These are phyloP conservation scores for Kurtzmaniella quercitrusa DNA, from an alignment of 1,139 yeast genomes.

Conservation along the genomic window DNA sequence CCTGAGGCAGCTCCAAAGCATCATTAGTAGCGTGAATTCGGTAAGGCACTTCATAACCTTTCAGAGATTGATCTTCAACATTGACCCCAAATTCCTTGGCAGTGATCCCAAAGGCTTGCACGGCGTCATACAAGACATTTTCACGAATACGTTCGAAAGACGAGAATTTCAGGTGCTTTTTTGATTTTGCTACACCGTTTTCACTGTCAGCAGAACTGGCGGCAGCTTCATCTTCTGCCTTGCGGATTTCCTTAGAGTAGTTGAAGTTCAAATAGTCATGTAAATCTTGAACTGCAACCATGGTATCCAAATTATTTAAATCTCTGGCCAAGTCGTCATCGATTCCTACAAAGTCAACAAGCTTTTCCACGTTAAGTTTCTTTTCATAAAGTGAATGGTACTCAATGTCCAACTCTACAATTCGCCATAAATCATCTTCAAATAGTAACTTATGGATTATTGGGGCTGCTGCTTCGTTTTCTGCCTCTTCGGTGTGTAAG, in stretches of 20 bases:
- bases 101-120: constrained; percentile 70
- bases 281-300: constrained; percentile 84
- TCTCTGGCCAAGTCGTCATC: constrained; percentile 60
- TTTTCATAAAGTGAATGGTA: constrained; percentile 83
- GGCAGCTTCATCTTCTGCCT: constrained; percentile 19
- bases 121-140: constrained; percentile 64
- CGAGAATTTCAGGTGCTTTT: constrained; percentile 69
- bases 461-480: constrained; percentile 23
- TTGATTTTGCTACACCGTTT: constrained; percentile 22
- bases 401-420: constrained; percentile 80
- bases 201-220: constrained; percentile 9
- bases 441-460: constrained; percentile 51
- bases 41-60: constrained; percentile 44
- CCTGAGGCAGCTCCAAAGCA: constrained; percentile 59
- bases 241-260: constrained; percentile 69
- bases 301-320: constrained; percentile 52
- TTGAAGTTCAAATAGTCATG: constrained; percentile 80
- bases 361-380: constrained; percentile 56
- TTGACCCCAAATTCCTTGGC: constrained; percentile 84
- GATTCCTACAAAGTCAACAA: constrained; percentile 51
- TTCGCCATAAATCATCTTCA: constrained; percentile 92
- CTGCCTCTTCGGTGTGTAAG: constrained; percentile 53
- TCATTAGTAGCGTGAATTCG: constrained; percentile 78
- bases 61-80: constrained; percentile 55
- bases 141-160: constrained; percentile 71